Base-by-base conservation (phyloP, 768 basidiomycete genomes). In the Kwoniella newhampshirensis region DNA sequence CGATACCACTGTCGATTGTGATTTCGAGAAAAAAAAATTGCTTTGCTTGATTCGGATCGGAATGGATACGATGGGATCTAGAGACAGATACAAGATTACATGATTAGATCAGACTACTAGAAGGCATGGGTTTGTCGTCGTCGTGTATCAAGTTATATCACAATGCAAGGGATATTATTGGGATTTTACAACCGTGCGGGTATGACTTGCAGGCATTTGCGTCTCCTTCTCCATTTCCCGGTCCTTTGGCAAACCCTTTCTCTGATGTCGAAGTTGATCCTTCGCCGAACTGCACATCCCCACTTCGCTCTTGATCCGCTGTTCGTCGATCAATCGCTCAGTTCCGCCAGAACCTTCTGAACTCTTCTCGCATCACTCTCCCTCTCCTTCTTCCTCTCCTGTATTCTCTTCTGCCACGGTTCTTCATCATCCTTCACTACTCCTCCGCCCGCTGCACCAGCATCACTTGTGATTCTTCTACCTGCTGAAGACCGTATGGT, bases 371-470 rank as follows among this genome's bases (percentile, higher is more conserved):
- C 26, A 23, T 25, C 43, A 6, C 27, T 47, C 51, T 56, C 26
- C 51, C 41, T 18, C n/a, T 51, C 25, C 48, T 54, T 57, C 43
- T 51, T 18, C 48, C 50, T 57, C 43, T 61, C 54, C 41, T 63
- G 39, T 9, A 71, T 25, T n/a, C 69, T 40, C 17, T 59, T 51
- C 23, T 43, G 18, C 70, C 70, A 71, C n/a, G 70, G 67, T 43
- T 71, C 66, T n/a, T 59, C 66, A 17, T 66, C 69, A 28, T 62
- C 54, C 39, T 53, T 23, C 44, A 12, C 26, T 23, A 7, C 23
- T 7, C 13, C 44, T 7, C 21, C 21, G 41, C n/a, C 41, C 7
- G 30, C 54, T 11, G 18, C 40, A 39, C 48, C 58, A 11, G 32
- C 28, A 40, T 27, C 51, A 23, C n/a, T 60, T 17, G 39, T 37